Percentiles rank a stretch among this genome's conserved stretches.
Conservation (phyloP, 345 rosid genomes). For the Clarkia xantiana region DNA sequence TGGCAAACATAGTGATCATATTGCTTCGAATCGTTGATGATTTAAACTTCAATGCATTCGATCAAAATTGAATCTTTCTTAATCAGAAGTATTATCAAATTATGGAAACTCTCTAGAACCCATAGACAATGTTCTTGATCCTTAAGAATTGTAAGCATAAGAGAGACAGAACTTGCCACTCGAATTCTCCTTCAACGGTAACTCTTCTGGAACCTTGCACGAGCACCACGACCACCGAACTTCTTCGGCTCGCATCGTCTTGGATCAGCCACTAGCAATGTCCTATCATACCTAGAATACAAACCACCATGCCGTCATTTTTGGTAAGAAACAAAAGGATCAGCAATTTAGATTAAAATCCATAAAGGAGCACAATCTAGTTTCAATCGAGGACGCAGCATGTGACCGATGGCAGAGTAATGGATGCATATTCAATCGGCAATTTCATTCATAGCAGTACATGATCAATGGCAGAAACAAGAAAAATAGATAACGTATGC, state of each 20-base stretch:
- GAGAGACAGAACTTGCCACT: conserved; percentile 2
- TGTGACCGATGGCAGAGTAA: too few relatives aligned
- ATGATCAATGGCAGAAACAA: too few relatives aligned
- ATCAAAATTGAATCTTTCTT: too few relatives aligned
- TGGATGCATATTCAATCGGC: too few relatives aligned
- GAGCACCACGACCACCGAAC: conserved; percentile 92
- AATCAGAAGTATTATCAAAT: too few relatives aligned
- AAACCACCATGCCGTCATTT: too few relatives aligned
- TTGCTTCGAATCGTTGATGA: too few relatives aligned
- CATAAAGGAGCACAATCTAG: too few relatives aligned
- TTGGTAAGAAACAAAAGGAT: neutral
- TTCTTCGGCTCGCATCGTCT: conserved; percentile 95
- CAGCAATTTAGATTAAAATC: neutral
- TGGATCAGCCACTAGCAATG: conserved; percentile 81
- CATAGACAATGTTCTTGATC: conserved; percentile 4
- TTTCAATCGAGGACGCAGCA: neutral
- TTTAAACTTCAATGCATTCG: too few relatives aligned
- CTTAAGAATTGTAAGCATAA: neutral
- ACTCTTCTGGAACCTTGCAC: conserved; percentile 92
- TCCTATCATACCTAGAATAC: conserved; percentile 57
- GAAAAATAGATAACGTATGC: too few relatives aligned
- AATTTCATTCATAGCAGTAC: too few relatives aligned
- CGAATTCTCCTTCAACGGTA: conserved; percentile 44
- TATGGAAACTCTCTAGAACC: neutral
- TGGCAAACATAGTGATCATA: too few relatives aligned